A percentile compares a stretch with the other conserved stretches of the same genome.
These are phyloP conservation scores for Candida arabinofermentans DNA, from an alignment of 805 yeast genomes.

Conservation along the genomic window DNA sequence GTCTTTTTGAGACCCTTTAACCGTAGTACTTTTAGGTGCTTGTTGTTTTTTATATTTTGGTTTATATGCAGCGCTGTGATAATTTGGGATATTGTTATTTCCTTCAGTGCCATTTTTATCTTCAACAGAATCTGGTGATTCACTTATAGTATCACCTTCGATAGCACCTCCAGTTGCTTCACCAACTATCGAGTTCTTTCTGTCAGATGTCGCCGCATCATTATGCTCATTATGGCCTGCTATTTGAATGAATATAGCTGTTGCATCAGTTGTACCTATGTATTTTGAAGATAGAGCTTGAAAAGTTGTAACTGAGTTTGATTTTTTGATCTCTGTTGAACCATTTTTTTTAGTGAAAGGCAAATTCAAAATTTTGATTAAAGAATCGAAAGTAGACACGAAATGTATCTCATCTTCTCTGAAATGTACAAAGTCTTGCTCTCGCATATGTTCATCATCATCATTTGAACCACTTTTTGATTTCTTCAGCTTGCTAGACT, in stretches of 20 bases:
- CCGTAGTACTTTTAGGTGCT: not conserved
- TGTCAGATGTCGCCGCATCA: not conserved
- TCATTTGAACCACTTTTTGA: not conserved
- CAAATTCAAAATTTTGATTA: constrained; percentile 14
- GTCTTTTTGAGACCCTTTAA: not conserved
- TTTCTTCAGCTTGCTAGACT: not conserved
- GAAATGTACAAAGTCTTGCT: constrained; percentile 5
- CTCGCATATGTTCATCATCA: not conserved
- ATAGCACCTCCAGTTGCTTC: constrained; percentile 16
- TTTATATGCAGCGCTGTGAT: constrained; percentile 15
- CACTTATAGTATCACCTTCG: constrained; percentile 6
- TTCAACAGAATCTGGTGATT: constrained; percentile 4
- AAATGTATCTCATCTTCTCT: constrained; percentile 10
- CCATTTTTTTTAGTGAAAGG: constrained; percentile 16
- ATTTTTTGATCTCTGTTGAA: constrained; percentile 15
- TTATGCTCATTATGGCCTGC: constrained; percentile 6
- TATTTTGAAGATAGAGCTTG: constrained; percentile 19
- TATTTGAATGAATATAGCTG: constrained; percentile 17
- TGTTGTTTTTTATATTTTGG: constrained; percentile 3
- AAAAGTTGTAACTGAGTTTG: constrained; percentile 19
- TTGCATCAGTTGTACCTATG: constrained; percentile 18
- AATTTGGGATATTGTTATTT: constrained; percentile 12
- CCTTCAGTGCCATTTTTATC: constrained; percentile 1
- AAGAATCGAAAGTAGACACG: constrained; percentile 17
- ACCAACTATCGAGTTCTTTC: constrained; percentile 8